Base-by-base conservation (phyloP, 2,329 filamentous ascomycete genomes). In the Pseudocercospora eumusae region DNA sequence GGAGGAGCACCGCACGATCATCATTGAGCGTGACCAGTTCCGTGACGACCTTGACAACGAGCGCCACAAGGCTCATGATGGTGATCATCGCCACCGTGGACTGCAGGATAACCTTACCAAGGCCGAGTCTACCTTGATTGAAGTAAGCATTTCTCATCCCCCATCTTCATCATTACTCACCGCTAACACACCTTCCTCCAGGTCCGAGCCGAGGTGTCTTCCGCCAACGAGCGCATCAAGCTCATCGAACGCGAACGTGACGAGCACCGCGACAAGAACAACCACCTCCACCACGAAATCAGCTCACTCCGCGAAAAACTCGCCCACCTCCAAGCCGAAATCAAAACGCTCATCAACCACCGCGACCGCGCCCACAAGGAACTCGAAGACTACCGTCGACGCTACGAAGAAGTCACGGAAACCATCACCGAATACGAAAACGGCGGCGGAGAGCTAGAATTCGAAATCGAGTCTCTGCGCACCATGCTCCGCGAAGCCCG, bases 391-490 rank as follows among this genome's bases (percentile, higher is more conserved):
- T 65, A 65, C 53, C 62, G 64, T 55, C 62, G 60, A 4, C 64
- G 69, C 11, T 71, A 72, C 60, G 68, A 72, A 47, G 68, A 72
- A 36, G 64, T 72, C 54, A 70, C 62, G 31, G 71, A 73, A 58
- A 69, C 66, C 33, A 64, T 70, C 59, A 70, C 67, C 25, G 63
- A 66, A 27, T 64, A 59, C 36, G 56, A 66, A 27, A 65, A 69
- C 60, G 65, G 66, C 33, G 63, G 58, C 45, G 65, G 62, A 21
- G 70, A 72, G 49, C 63, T 70, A 23, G 68, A 73, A 57, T 69
- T 64, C 55, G 71, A 74, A 55, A 72, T 73, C 57, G 70, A 74
- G 27, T 66, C 50, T 40, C 66, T 74, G 25, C 66, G 70, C 52
- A 62, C 64, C 23, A 61, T 70, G 59, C 65, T 73, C 33, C 62